phyloP scores from a whole-genome alignment of 129 eudicot species.

The Heracleum sosnowskyi region DNA sequence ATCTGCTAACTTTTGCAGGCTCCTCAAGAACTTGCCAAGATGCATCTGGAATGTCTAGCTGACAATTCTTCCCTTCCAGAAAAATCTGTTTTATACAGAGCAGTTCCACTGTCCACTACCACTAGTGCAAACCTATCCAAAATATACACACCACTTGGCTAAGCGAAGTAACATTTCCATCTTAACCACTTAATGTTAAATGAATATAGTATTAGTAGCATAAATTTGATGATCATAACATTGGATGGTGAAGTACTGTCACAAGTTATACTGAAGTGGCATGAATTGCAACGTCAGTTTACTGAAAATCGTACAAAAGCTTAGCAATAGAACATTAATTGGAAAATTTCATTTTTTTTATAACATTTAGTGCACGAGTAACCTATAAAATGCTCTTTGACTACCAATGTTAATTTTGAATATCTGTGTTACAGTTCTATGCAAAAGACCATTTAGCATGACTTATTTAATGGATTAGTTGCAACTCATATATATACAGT shows the following conservation, averaged over 20 bases:
- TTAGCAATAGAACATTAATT: background rate
- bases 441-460: no score
- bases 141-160: background rate
- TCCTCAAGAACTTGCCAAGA: constrained; percentile 92
- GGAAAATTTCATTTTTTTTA: background rate
- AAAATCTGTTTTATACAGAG: constrained; percentile 90
- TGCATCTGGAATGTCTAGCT: constrained; percentile 96
- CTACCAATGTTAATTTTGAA: background rate
- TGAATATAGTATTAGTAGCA: background rate
- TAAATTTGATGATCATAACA: background rate
- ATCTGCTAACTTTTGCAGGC: constrained; percentile 93
- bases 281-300: background rate
- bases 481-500: no score
- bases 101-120: constrained; percentile 97
- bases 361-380: background rate
- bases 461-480: no score
- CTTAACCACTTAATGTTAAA: background rate
- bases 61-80: constrained; percentile 95
- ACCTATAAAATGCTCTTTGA: background rate
- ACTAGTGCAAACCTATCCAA: constrained; percentile 69
- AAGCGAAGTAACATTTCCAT: background rate
- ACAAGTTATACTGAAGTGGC: background rate
- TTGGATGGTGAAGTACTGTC: background rate
- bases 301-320: background rate
- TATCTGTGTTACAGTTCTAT: no score